Base-by-base conservation (phyloP, 2,329 filamentous ascomycete genomes). In the Blastomyces percursus region DNA sequence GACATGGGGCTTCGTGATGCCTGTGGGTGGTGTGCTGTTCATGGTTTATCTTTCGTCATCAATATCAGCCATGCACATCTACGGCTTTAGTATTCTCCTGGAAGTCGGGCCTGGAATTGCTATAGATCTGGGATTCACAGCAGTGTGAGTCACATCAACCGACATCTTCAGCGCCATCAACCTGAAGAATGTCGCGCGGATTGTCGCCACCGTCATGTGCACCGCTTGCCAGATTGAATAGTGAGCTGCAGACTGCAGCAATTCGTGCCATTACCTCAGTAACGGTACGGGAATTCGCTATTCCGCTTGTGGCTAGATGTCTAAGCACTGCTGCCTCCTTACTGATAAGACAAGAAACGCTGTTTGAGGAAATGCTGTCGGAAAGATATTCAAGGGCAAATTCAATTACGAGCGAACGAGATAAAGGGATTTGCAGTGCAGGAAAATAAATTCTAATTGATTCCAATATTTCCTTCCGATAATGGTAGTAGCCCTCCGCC, bases 111-210 rank as follows among this genome's bases (percentile, higher is more conserved):
- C 76, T 8, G 78, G 79, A 0, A 69, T 69, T 24, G 75, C 68
- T 51, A 67, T 74, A 3, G 75, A 78, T 64, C 70, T 74, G 0
- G 69, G 68, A 21, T 78, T 75, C 66, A 71, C 30, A 74, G 72
- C 0, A 74, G 76, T 63, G 72, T 72, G 1, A 70, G 75, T 76
- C 3, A 64, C 67, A 0, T 69, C 71, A 1, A 62, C 68, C 0
- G 61, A 72, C 6, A 67, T 77, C 2, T 61, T 73, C 8, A 65
- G 68, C 1, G 73, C 74, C 0, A 72, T 78, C 5, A 74, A 75
- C 1, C 78, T 76, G 66, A 76, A 77, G 54, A 74, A 69, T 77
- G 19, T 79, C 76, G 54, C 63, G 9, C 63, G 62, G 38, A 56
- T 60, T 32, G 50, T 40, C 19, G 61, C 48, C 16, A 48, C 54